Percentiles rank a stretch among this genome's conserved stretches.
phyloP scores from a whole-genome alignment of 768 basidiomycete genomes.

The Mycena amicta region DNA sequence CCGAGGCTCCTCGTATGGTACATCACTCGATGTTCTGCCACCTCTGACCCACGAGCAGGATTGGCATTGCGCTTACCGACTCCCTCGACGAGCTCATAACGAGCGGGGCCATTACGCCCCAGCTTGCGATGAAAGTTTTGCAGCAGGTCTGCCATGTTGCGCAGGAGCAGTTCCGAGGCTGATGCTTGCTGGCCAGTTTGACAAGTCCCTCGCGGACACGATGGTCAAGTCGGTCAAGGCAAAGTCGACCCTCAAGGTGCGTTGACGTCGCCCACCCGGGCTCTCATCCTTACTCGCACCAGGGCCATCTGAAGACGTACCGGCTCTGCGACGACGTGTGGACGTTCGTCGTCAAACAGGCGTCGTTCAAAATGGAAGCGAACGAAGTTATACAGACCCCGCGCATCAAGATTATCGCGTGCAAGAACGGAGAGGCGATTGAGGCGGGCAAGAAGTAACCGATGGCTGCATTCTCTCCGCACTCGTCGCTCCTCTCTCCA shows the following conservation, averaged over 20 bases:
- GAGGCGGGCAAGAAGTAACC: constrained; percentile 76
- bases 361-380: constrained; percentile 94
- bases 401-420: constrained; percentile 96
- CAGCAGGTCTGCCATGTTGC: constrained; percentile 90
- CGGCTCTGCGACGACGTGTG: constrained; percentile 95
- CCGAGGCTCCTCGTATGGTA: constrained; percentile 88
- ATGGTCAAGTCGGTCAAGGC: constrained; percentile 93
- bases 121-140: constrained; percentile 98
- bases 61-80: constrained; percentile 97
- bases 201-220: constrained; percentile 91
- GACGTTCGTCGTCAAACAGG: constrained; percentile 97
- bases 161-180: no score
- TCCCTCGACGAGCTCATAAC: constrained; percentile 98
- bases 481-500: neutral
- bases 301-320: constrained; percentile 93
- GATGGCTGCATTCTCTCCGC: neutral
- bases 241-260: constrained; percentile 90
- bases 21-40: no score
- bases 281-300: neutral
- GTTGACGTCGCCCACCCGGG: constrained; percentile 11
- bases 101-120: constrained; percentile 93
- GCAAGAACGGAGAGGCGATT: constrained; percentile 91
- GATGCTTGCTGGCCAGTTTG: constrained; percentile 62
- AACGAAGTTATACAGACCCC: constrained; percentile 73
- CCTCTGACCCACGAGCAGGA: no score